Conservation (phyloP, 495 filamentous ascomycete species). For the Annulohypoxylon nitens region DNA sequence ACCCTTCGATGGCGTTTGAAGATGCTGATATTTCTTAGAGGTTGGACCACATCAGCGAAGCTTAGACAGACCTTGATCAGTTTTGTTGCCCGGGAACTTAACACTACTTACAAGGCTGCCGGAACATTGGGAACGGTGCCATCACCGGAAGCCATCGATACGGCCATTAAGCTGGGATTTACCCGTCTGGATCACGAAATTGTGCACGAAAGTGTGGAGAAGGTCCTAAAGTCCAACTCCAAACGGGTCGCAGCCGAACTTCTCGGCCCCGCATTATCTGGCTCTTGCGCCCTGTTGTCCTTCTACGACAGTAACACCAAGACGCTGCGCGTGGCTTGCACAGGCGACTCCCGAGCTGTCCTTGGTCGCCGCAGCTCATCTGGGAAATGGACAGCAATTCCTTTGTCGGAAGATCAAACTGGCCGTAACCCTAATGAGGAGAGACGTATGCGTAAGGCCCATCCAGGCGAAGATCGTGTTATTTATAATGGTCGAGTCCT, state of each 20-base stretch:
- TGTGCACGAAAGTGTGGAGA: conserved; percentile 86
- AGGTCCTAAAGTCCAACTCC: conserved; percentile 87
- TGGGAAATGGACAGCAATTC: conserved; percentile 93
- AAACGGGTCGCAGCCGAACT: conserved; percentile 89
- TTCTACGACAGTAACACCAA: conserved; percentile 93
- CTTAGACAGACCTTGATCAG: conserved; percentile 90
- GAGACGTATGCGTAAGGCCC: conserved; percentile 81
- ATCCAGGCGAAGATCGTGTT: conserved; percentile 89
- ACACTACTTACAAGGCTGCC: conserved; percentile 87
- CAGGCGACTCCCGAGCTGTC: conserved; percentile 93
- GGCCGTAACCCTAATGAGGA: conserved; percentile 87
- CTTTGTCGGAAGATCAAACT: conserved; percentile 93
- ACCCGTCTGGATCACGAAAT: conserved; percentile 92
- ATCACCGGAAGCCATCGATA: conserved; percentile 81
- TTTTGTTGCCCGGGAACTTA: conserved; percentile 94
- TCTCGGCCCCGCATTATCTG: conserved; percentile 91
- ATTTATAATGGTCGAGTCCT: conserved; percentile 89
- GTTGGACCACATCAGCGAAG: conserved; percentile 98
- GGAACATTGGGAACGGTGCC: conserved; percentile 66
- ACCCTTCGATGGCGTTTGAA: conserved; percentile 5
- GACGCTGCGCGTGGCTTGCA: conserved; percentile 89
- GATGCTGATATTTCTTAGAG: conserved; percentile 65
- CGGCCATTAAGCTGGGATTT: conserved; percentile 94
- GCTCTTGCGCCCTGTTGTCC: conserved; percentile 93
- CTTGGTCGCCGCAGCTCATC: conserved; percentile 80